Base-by-base conservation (phyloP, 371 early-diverging fungal genomes). In the Mucor circinelloides region DNA sequence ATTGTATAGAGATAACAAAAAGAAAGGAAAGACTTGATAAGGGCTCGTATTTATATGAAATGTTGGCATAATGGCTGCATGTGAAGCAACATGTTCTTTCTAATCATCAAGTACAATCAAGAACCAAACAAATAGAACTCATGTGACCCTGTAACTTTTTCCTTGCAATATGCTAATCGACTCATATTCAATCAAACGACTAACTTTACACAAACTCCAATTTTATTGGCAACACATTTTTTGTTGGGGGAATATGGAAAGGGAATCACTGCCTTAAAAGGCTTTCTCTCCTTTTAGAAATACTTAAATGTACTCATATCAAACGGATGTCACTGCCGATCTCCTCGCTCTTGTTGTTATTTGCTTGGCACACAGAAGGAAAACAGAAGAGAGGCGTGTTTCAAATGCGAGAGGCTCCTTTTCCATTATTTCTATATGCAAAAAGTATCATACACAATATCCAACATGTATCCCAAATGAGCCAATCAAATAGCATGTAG, bases 1-100 rank as follows among this genome's bases (percentile, higher is more conserved):
- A 48, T 23, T 34, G 30, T 30, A 61, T 58, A 38, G 42, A 58
- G 15, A 57, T 10, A 17, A 46, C 40, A 48, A 40, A 58, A 68
- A 58, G 28, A 57, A 48, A n/a, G 10, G 23, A 36, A 52, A 30
- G 50, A 19, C 23, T 23, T 48, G 48, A 19, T 36, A 23, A 27
- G 19, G 15, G 40, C 19, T 48, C 13, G 17, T 68, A 63, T 68
- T 63, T 63, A 63, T 63, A 68, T 42, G 25, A 67, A 66, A 40
- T 30, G 23, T 17, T 31, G 32, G 56, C 28, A 60, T 42, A 19
- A 25, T 17, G 56, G 40, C 8, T 48, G 21, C 67, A 61, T 63
- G 64, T 62, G 63, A 68, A 68, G 63, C 34, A 25, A 48, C 30
- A 68, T 58, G 62, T 46, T 28, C 46, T 59, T 19, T 30, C 36